Conservation (phyloP, 352 stramenopile genomes). For the Globisporangium acanthophoron region DNA sequence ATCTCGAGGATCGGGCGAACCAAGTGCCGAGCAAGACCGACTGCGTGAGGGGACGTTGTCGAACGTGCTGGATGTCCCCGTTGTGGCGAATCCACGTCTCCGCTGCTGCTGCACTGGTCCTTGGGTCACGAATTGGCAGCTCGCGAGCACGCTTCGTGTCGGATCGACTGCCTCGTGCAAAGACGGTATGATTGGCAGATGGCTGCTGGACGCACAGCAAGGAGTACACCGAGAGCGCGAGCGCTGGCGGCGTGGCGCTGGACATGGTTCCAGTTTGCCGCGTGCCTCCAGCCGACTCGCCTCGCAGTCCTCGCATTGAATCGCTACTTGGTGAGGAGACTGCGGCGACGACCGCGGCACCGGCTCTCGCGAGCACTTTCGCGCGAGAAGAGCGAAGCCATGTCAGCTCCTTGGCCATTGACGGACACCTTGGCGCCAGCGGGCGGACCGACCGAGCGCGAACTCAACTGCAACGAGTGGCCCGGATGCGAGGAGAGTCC, state of each 20-base stretch:
- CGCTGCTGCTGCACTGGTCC: too few relatives aligned
- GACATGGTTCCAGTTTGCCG: slow-evolving; percentile 5
- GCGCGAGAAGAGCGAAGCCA: background rate
- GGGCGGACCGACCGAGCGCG: background rate
- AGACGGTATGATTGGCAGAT: background rate
- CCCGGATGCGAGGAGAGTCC: background rate
- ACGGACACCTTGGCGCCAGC: background rate
- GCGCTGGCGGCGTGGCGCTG: background rate
- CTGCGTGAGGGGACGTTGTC: too few relatives aligned
- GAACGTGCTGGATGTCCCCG: too few relatives aligned
- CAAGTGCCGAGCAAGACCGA: too few relatives aligned
- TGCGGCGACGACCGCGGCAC: background rate
- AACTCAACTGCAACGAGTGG: background rate
- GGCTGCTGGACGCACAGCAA: background rate
- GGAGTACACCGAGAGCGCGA: background rate
- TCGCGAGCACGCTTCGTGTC: too few relatives aligned
- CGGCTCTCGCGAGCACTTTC: background rate
- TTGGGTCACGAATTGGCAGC: too few relatives aligned
- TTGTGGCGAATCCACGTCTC: too few relatives aligned
- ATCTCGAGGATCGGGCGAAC: too few relatives aligned
- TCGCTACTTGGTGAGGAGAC: background rate
- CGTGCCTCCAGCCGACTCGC: background rate
- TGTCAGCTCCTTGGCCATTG: background rate
- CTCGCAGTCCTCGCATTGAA: background rate
- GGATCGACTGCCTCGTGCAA: background rate